Evolutionary conservation across 176 grass and related monocot species (phyloP).

Genomic region (Poa annua): DNA sequence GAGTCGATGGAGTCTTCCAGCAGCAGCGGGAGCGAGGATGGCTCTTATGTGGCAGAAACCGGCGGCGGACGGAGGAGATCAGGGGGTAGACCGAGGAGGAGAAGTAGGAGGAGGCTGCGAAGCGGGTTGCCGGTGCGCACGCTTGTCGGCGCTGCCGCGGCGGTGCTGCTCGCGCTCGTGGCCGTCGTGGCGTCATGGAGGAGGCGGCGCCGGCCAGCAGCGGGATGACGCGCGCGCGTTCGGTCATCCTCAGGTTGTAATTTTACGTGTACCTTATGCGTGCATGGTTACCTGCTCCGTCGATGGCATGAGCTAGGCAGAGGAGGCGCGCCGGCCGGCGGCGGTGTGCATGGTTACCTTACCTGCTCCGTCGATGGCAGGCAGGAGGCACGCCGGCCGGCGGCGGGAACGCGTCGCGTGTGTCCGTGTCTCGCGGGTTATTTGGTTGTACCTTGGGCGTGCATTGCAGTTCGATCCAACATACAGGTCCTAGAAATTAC

Average conservation of each 20-base stretch:
- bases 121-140: not conserved
- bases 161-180: constrained; percentile 43
- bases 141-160: constrained; percentile 18
- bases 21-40: not conserved
- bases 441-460: no score
- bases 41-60: not conserved
- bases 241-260: not conserved
- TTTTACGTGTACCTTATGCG: not conserved
- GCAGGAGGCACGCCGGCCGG: no score
- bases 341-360: no score
- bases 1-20: not conserved
- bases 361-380: no score
- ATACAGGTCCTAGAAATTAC: no score
- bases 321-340: no score
- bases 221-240: not conserved
- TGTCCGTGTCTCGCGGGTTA: no score
- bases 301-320: no score
- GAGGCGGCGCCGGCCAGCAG: constrained; percentile 16
- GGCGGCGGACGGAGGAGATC: not conserved
- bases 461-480: no score
- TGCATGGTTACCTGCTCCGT: not conserved
- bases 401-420: no score
- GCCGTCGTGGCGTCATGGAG: constrained; percentile 39
- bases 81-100: not conserved
- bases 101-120: not conserved